Conservation (phyloP, 2,329 filamentous ascomycete species). For the Colletotrichum zoysiae region DNA sequence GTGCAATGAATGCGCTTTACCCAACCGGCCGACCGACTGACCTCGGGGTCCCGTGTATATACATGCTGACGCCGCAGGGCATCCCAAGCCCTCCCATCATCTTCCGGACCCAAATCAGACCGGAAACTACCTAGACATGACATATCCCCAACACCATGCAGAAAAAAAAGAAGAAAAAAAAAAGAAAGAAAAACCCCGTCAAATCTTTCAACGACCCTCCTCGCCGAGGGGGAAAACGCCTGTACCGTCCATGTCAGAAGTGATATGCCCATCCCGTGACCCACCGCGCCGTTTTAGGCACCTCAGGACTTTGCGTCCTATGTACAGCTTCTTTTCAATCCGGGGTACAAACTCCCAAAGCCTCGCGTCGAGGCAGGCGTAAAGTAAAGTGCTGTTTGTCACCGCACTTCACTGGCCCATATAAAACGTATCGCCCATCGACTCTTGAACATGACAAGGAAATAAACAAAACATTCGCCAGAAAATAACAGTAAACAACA, state of each 20-base stretch:
- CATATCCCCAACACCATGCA: slow-evolving; percentile 40
- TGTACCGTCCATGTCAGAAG: slow-evolving; percentile 19
- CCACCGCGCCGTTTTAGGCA: slow-evolving; percentile 18
- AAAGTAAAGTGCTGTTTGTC: slow-evolving; percentile 40
- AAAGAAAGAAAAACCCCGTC: too few species aligned
- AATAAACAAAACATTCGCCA: not conserved
- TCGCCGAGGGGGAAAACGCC: slow-evolving; percentile 32
- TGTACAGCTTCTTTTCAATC: slow-evolving; percentile 32
- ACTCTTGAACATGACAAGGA: slow-evolving; percentile 7
- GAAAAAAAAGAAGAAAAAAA: not conserved
- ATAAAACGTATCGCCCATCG: slow-evolving; percentile 37
- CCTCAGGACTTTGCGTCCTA: slow-evolving; percentile 30
- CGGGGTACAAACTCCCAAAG: slow-evolving; percentile 27
- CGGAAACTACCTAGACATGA: not conserved
- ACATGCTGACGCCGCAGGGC: slow-evolving; percentile 17
- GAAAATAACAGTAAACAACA: slow-evolving; percentile 2
- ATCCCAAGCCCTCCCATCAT: slow-evolving; percentile 7
- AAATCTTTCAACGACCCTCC: slow-evolving; percentile 18
- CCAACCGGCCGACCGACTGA: not conserved
- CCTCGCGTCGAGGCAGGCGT: slow-evolving; percentile 18
- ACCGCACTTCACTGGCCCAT: slow-evolving; percentile 36
- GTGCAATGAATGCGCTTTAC: not conserved
- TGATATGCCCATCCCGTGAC: slow-evolving; percentile 21
- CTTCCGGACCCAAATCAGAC: not conserved
- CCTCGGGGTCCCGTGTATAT: slow-evolving; percentile 29